These are phyloP conservation scores for Amaranthus cruentus DNA, from an alignment of 148 eudicot species.

Conservation along the genomic window DNA sequence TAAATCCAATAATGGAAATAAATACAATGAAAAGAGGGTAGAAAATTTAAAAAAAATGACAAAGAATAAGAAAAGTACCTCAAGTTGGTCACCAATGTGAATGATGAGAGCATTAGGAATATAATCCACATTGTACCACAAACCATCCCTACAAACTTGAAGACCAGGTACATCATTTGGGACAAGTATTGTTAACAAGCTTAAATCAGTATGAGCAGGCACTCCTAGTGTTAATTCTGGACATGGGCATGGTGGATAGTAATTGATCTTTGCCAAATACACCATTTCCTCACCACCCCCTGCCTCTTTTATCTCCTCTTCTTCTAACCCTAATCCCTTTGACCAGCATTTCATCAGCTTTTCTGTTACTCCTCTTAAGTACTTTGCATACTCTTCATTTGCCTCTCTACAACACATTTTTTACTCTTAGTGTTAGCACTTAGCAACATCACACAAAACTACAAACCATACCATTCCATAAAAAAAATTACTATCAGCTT, in stretches of 20 bases:
- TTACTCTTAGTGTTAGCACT: too few species aligned
- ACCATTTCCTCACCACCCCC: slow-evolving; percentile 54
- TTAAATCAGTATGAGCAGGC: slow-evolving; percentile 58
- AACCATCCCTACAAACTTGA: slow-evolving; percentile 53
- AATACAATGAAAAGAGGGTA: too few species aligned
- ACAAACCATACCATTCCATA: too few species aligned
- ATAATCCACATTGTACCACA: slow-evolving; percentile 73
- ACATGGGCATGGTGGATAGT: slow-evolving; percentile 81
- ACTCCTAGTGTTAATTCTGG: slow-evolving; percentile 78
- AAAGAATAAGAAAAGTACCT: slow-evolving; percentile 36
- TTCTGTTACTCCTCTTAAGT: slow-evolving; percentile 39
- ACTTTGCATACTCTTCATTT: slow-evolving; percentile 48
- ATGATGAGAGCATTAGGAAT: slow-evolving; percentile 76
- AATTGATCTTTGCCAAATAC: slow-evolving; percentile 61
- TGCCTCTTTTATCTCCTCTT: slow-evolving; percentile 31
- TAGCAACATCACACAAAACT: too few species aligned
- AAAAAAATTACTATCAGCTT: too few species aligned
- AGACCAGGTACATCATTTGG: slow-evolving; percentile 74
- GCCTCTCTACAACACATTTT: slow-evolving; percentile 39
- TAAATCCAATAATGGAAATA: too few species aligned
- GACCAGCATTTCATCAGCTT: slow-evolving; percentile 48
- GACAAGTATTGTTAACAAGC: slow-evolving; percentile 58
- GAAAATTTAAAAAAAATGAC: not conserved
- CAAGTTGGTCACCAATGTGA: slow-evolving; percentile 84
- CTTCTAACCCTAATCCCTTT: slow-evolving; percentile 53